Conservation (phyloP, 2,329 filamentous ascomycete species). For the Xylariaceae sp. region DNA sequence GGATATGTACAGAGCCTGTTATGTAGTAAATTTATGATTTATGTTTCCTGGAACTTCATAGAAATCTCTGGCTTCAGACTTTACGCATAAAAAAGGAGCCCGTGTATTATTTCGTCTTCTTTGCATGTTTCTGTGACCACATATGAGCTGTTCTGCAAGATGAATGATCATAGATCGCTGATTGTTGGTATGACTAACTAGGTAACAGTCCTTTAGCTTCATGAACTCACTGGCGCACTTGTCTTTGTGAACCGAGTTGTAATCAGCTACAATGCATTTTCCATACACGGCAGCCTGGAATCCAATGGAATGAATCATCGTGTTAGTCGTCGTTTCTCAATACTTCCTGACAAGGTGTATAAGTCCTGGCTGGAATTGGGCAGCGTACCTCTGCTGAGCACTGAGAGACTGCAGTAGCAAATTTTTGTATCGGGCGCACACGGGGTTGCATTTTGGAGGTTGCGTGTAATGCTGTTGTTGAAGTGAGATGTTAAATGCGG, state of each 20-base stretch:
- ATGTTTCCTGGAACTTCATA: not conserved
- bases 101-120: constrained; percentile 37
- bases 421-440: constrained; percentile 49
- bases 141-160: constrained; percentile 7
- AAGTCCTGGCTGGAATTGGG: not conserved
- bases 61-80: not conserved
- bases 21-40: not conserved
- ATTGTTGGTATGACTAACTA: constrained; percentile 51
- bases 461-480: not conserved
- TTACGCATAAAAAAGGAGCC: not conserved
- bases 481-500: not conserved
- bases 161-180: not conserved
- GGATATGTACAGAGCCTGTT: not conserved
- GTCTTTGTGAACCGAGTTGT: constrained; percentile 84
- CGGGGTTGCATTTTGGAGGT: constrained; percentile 24
- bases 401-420: constrained; percentile 49
- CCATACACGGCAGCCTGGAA: constrained; percentile 78
- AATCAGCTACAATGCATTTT: constrained; percentile 85
- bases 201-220: constrained; percentile 77
- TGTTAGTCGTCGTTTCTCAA: not conserved
- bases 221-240: constrained; percentile 85
- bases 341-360: not conserved
- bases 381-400: constrained; percentile 49
- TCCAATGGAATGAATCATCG: not conserved
- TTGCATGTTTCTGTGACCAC: constrained; percentile 44